phyloP scores from a whole-genome alignment of 768 basidiomycete genomes.

The Tricholoma flavovirens region DNA sequence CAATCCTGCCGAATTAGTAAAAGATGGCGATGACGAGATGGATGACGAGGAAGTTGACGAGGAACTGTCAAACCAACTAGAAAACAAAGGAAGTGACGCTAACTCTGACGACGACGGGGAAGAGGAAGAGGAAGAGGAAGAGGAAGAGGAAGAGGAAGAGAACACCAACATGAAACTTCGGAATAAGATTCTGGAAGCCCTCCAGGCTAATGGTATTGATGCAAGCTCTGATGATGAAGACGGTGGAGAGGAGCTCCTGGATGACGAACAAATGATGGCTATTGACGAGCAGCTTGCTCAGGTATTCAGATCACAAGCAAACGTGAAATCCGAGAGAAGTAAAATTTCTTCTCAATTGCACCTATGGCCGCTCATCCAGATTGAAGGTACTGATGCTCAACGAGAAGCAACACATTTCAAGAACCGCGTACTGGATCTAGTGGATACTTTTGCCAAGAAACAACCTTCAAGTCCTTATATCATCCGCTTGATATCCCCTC shows the following conservation, averaged over 20 bases:
- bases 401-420: slow-evolving; percentile 95
- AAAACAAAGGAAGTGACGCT: slow-evolving; percentile 29
- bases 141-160: slow-evolving; percentile 42
- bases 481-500: slow-evolving; percentile 63
- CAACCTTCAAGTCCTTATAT: slow-evolving; percentile 69
- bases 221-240: slow-evolving; percentile 53
- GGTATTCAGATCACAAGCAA: slow-evolving; percentile 68
- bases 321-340: slow-evolving; percentile 65
- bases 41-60: slow-evolving; percentile 34
- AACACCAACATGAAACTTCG: slow-evolving; percentile 60
- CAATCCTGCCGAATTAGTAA: slow-evolving; percentile 48
- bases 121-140: slow-evolving; percentile 6
- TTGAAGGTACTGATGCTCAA: slow-evolving; percentile 60
- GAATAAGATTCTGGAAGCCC: slow-evolving; percentile 57
- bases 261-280: slow-evolving; percentile 98
- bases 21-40: slow-evolving; percentile 41
- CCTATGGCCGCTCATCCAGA: background rate
- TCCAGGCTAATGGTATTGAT: slow-evolving; percentile 53
- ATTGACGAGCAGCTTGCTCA: slow-evolving; percentile 89
- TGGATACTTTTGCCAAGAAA: slow-evolving; percentile 77
- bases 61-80: slow-evolving; percentile 26
- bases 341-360: slow-evolving; percentile 11
- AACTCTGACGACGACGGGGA: slow-evolving; percentile 29
- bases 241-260: slow-evolving; percentile 70
- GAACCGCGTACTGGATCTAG: slow-evolving; percentile 90